Conservation (phyloP, 1,139 yeast genomes). For the Petasospora rhodanensis region DNA sequence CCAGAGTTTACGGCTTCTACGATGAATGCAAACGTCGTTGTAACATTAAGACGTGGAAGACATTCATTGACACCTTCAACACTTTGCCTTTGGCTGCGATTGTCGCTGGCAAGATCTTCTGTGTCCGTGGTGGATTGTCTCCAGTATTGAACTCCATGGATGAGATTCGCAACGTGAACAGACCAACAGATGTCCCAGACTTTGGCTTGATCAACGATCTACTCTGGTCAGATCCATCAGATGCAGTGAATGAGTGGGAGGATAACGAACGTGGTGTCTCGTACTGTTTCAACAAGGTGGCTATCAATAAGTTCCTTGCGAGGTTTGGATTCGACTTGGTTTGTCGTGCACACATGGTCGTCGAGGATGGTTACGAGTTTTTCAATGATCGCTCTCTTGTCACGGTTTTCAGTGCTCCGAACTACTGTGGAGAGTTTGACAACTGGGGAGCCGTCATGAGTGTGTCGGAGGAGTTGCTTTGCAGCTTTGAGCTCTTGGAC, state of each 20-base stretch:
- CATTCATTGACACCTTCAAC: conserved; percentile 89
- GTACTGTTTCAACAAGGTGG: conserved; percentile 91
- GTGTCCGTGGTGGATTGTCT: conserved; percentile 95
- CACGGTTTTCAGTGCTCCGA: conserved; percentile 94
- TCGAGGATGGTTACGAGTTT: conserved; percentile 96
- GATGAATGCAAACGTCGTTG: conserved; percentile 96
- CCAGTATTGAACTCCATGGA: conserved; percentile 90
- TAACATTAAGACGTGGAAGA: conserved; percentile 89
- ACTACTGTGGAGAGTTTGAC: conserved; percentile 97
- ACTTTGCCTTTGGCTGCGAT: conserved; percentile 93
- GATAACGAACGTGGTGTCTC: conserved; percentile 97
- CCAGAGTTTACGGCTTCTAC: conserved; percentile 92
- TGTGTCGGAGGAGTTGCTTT: conserved; percentile 84
- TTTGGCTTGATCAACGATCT: conserved; percentile 88
- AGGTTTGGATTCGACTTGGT: conserved; percentile 91
- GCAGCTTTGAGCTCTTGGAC: conserved; percentile 88
- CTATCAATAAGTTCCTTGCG: conserved; percentile 82
- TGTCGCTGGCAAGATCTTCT: conserved; percentile 92
- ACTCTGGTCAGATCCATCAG: conserved; percentile 96
- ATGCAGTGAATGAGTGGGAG: conserved; percentile 94
- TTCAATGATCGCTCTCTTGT: conserved; percentile 91
- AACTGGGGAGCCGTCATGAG: conserved; percentile 99
- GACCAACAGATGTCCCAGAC: conserved; percentile 98
- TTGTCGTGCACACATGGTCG: conserved; percentile 98
- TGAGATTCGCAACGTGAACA: conserved; percentile 82